These are phyloP conservation scores for Candida saitoana DNA, from an alignment of 805 yeast species.

Conservation along the genomic window DNA sequence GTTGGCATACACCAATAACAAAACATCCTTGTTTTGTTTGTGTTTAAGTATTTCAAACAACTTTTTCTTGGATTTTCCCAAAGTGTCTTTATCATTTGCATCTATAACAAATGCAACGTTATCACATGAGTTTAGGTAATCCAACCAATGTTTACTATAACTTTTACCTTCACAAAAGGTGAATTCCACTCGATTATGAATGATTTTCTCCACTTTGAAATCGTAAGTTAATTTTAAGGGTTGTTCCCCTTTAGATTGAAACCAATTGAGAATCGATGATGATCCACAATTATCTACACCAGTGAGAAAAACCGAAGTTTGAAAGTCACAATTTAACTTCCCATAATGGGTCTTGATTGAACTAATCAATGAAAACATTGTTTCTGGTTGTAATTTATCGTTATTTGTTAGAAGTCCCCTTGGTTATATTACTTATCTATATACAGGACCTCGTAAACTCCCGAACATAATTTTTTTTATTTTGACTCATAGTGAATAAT, in stretches of 20 bases:
- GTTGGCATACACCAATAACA: conserved; percentile 38
- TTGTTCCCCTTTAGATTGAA: neutral
- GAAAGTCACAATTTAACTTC: neutral
- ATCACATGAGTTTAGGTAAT: conserved; percentile 30
- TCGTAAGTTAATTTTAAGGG: neutral
- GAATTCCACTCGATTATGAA: neutral
- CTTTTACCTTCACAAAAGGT: neutral
- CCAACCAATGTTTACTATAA: neutral
- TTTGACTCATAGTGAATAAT: conserved; percentile 1
- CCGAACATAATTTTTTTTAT: too few relatives aligned
- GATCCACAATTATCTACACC: neutral
- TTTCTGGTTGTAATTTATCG: too few relatives aligned
- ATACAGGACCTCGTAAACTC: too few relatives aligned
- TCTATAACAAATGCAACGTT: conserved; percentile 34
- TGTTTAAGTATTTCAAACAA: conserved; percentile 42
- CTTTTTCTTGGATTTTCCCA: conserved; percentile 40
- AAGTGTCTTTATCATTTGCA: conserved; percentile 42
- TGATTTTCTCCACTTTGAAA: neutral
- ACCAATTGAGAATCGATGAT: neutral
- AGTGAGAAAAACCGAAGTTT: neutral
- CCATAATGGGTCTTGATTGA: neutral
- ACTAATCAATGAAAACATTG: neutral
- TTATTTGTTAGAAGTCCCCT: too few relatives aligned
- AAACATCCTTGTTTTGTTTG: conserved; percentile 39
- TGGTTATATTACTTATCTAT: too few relatives aligned